Evolutionary conservation across 352 stramenopile species (phyloP).

Genomic region (Phytophthora litchii): DNA sequence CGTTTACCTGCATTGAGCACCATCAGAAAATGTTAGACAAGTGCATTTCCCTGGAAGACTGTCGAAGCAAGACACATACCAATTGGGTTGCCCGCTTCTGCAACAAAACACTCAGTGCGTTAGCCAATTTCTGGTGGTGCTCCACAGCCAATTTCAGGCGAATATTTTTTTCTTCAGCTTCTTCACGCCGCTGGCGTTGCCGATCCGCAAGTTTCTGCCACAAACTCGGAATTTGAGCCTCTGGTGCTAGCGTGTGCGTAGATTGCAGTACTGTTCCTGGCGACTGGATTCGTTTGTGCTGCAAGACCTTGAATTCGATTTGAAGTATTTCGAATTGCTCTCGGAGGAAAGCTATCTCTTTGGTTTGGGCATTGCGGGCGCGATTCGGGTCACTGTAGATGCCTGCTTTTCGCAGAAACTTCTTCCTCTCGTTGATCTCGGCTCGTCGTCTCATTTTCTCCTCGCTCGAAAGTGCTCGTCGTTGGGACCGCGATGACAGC

Average conservation of each 20-base stretch:
- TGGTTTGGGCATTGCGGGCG: slow-evolving; percentile 19
- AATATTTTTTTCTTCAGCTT: slow-evolving; percentile 26
- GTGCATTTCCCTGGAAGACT: too few relatives aligned
- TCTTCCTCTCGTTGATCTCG: slow-evolving; percentile 11
- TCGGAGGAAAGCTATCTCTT: slow-evolving; percentile 42
- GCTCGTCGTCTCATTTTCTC: slow-evolving; percentile 1
- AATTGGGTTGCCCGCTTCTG: slow-evolving; percentile 21
- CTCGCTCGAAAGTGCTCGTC: background rate
- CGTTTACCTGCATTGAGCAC: background rate
- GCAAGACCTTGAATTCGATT: slow-evolving; percentile 22
- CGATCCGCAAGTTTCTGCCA: slow-evolving; percentile 35
- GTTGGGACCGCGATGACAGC: background rate
- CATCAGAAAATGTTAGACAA: too few relatives aligned
- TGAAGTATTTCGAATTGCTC: slow-evolving; percentile 39
- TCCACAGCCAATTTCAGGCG: slow-evolving; percentile 40
- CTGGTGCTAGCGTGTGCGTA: background rate
- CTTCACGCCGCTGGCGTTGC: slow-evolving; percentile 16
- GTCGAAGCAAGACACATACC: slow-evolving; percentile 6
- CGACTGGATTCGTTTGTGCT: background rate
- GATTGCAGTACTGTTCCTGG: background rate
- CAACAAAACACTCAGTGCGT: slow-evolving; percentile 34
- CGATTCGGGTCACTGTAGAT: slow-evolving; percentile 34
- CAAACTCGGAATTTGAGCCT: slow-evolving; percentile 4
- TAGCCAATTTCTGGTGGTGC: slow-evolving; percentile 39
- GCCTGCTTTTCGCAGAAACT: slow-evolving; percentile 7